Evolutionary conservation across 768 basidiomycete species (phyloP).

Genomic region (Pisolithus tinctorius): DNA sequence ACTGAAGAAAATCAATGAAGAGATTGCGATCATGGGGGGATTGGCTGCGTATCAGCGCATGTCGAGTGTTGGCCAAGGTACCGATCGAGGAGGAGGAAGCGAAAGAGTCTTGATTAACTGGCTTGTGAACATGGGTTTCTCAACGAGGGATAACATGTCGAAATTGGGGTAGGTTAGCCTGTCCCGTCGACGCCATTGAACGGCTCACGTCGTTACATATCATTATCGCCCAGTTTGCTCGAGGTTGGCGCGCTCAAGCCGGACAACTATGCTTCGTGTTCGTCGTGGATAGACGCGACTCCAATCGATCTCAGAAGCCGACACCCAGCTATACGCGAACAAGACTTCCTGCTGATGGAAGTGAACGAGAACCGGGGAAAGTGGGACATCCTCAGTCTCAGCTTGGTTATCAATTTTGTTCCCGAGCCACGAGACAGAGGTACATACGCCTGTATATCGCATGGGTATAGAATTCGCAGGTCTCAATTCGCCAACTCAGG

Average conservation of each 20-base stretch:
- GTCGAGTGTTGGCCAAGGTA: conserved; percentile 74
- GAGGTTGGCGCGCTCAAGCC: conserved; percentile 87
- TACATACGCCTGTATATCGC: conserved; percentile 16
- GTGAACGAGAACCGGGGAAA: conserved; percentile 37
- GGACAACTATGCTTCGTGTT: conserved; percentile 66
- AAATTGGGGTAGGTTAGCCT: conserved; percentile 28
- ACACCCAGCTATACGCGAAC: conserved; percentile 76
- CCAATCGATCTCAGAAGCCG: conserved; percentile 83
- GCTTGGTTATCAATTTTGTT: conserved; percentile 87
- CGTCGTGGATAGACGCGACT: conserved; percentile 63
- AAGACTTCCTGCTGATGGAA: conserved; percentile 75
- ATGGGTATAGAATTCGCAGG: not conserved
- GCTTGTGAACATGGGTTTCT: conserved; percentile 51
- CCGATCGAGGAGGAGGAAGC: conserved; percentile 82
- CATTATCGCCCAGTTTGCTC: conserved; percentile 47
- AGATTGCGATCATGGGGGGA: conserved; percentile 71
- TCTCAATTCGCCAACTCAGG: conserved; percentile 34
- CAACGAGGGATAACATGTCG: conserved; percentile 17
- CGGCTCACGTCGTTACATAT: too few relatives aligned
- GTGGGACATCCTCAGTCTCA: conserved; percentile 82
- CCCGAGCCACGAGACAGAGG: conserved; percentile 72
- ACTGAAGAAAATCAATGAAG: conserved; percentile 46
- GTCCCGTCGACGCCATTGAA: too few relatives aligned
- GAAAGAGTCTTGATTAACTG: conserved; percentile 74
- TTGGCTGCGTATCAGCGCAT: conserved; percentile 76